phyloP scores from a whole-genome alignment of 2,329 filamentous ascomycete genomes.

The Claviceps digitariae region DNA sequence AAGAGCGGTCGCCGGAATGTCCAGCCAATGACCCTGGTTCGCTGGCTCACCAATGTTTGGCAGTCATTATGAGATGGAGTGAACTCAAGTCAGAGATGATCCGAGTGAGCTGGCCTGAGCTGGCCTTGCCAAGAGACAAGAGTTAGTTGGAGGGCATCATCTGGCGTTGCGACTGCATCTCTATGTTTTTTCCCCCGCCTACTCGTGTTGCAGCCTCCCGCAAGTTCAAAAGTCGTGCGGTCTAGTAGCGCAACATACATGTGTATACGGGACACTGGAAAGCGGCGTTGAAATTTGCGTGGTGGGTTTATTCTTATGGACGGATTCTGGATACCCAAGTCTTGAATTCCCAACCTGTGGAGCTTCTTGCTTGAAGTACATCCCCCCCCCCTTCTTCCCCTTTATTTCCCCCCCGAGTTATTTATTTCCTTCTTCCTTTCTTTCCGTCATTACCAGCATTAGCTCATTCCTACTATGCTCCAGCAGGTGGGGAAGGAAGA shows the following conservation, averaged over 20 bases:
- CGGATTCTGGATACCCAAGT: background rate
- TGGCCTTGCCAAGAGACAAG: background rate
- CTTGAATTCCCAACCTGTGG: background rate
- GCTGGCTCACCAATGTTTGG: slow-evolving; percentile 33
- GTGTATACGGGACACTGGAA: background rate
- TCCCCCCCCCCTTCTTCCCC: background rate
- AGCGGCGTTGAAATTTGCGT: background rate
- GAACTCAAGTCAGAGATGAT: background rate
- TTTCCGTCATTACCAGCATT: background rate
- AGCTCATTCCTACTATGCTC: background rate
- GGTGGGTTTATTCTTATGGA: background rate
- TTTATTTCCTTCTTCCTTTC: background rate
- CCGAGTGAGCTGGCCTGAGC: background rate
- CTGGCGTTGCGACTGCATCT: background rate
- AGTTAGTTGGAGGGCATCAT: background rate
- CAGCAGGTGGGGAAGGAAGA: background rate
- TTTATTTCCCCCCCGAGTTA: no score
- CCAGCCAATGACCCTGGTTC: slow-evolving; percentile 34
- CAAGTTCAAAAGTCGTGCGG: background rate
- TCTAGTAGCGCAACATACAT: background rate
- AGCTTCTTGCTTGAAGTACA: background rate
- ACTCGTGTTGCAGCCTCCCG: background rate
- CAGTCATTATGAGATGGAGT: slow-evolving; percentile 3
- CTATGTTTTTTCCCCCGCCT: background rate
- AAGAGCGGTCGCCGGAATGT: slow-evolving; percentile 25